phyloP scores from a whole-genome alignment of 805 yeast species.

The Candida jianshihensis region DNA sequence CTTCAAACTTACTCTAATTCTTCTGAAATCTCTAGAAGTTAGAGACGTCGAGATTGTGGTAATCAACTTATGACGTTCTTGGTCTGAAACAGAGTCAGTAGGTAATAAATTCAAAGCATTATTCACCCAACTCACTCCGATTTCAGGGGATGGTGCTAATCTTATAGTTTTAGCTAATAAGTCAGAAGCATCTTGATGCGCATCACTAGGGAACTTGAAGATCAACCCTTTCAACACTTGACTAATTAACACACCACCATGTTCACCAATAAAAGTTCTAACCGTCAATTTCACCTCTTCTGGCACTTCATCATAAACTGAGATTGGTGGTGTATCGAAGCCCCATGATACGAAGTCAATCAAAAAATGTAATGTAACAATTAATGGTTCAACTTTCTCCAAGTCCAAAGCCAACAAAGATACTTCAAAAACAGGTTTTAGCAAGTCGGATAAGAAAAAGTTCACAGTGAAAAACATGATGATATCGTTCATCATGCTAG shows the following conservation, averaged over 20 bases:
- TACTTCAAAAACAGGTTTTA: constrained; percentile 50
- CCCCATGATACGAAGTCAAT: constrained; percentile 87
- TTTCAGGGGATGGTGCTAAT: constrained; percentile 36
- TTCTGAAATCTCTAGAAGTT: constrained; percentile 61
- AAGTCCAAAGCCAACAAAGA: constrained; percentile 48
- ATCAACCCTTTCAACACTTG: constrained; percentile 61
- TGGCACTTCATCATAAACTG: constrained; percentile 52
- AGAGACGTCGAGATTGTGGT: constrained; percentile 52
- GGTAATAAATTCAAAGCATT: constrained; percentile 53
- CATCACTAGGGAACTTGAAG: constrained; percentile 62
- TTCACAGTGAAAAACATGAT: constrained; percentile 65
- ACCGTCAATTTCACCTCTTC: constrained; percentile 45
- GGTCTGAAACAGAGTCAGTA: constrained; percentile 50
- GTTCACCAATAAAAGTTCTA: constrained; percentile 37
- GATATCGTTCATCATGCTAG: constrained; percentile 70
- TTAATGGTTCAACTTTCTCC: constrained; percentile 66
- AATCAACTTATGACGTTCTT: constrained; percentile 61
- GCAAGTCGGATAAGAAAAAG: constrained; percentile 37
- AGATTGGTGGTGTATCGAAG: constrained; percentile 69
- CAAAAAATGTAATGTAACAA: constrained; percentile 64
- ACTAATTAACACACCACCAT: constrained; percentile 49
- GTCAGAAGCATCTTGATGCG: constrained; percentile 69
- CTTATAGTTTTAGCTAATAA: constrained; percentile 57
- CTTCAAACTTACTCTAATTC: constrained; percentile 62
- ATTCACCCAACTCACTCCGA: constrained; percentile 49